These are phyloP conservation scores for Coffea canephora DNA, from an alignment of 257 asterid species.

Conservation along the genomic window DNA sequence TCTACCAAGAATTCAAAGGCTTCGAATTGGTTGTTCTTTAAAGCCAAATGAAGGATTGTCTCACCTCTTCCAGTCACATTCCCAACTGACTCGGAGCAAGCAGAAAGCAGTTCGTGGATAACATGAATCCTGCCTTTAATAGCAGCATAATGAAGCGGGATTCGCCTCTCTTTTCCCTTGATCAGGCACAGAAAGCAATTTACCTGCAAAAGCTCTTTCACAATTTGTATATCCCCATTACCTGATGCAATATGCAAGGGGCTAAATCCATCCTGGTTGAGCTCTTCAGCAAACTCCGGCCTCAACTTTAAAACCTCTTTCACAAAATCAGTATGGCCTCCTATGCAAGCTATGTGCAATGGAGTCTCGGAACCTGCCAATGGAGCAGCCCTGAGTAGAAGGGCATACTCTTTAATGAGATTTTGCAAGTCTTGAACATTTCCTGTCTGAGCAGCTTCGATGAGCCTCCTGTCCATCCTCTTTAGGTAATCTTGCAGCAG, in stretches of 20 bases:
- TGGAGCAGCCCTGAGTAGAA: constrained; percentile 6
- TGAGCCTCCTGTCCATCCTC: constrained; percentile 13
- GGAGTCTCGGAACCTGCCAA: constrained; percentile 25
- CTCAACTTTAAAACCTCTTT: constrained; percentile 15
- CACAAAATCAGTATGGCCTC: constrained; percentile 29
- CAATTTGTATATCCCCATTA: constrained; percentile 17
- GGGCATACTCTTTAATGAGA: constrained; percentile 23
- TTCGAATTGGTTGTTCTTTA: constrained; percentile 26
- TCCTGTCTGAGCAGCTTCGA: constrained; percentile 13
- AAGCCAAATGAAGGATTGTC: constrained; percentile 25
- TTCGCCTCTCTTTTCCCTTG: constrained; percentile 19
- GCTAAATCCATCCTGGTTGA: constrained; percentile 24
- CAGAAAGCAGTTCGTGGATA: constrained; percentile 13
- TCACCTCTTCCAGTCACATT: constrained; percentile 19
- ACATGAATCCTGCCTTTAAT: constrained; percentile 19
- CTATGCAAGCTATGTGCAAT: constrained; percentile 34
- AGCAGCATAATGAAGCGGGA: constrained; percentile 23
- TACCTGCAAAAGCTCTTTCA: constrained; percentile 11
- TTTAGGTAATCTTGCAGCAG: background rate
- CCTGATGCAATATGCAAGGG: constrained; percentile 26
- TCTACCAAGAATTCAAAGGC: constrained; percentile 17
- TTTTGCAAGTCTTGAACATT: constrained; percentile 15
- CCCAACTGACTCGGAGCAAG: background rate
- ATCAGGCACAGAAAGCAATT: constrained; percentile 10
- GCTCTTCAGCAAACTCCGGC: constrained; percentile 18